These are phyloP conservation scores for Venturia oleaginea DNA, from an alignment of 2,329 filamentous ascomycete species.

Conservation along the genomic window DNA sequence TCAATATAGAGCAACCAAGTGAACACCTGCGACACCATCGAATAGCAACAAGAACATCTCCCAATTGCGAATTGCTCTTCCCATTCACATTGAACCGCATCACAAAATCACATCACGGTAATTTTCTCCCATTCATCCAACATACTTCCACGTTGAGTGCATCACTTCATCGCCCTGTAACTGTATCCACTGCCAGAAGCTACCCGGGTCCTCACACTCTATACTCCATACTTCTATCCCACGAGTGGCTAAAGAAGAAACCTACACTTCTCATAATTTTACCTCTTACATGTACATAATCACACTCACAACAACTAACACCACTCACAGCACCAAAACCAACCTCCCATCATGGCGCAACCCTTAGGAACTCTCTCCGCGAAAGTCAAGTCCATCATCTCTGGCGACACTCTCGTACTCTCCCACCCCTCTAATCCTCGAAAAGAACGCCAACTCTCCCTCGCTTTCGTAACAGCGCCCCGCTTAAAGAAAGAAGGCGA, in stretches of 20 bases:
- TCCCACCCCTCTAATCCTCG: constrained; percentile 71
- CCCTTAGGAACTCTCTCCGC: constrained; percentile 39
- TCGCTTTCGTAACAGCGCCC: constrained; percentile 87
- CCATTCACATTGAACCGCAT: neutral
- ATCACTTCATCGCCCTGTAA: neutral
- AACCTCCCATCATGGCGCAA: constrained; percentile 4
- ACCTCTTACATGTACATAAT: neutral
- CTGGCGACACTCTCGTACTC: constrained; percentile 84
- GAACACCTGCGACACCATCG: neutral
- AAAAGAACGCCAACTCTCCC: constrained; percentile 76
- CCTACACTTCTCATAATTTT: neutral
- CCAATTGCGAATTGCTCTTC: neutral
- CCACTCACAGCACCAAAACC: neutral
- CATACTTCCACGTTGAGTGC: neutral
- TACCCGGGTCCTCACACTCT: neutral
- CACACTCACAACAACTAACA: neutral
- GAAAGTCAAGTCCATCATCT: constrained; percentile 87
- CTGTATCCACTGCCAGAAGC: neutral
- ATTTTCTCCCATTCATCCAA: neutral
- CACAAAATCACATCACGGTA: neutral
- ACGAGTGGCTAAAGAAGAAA: neutral
- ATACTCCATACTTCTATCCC: neutral
- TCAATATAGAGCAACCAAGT: constrained; percentile 2
- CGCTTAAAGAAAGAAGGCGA: constrained; percentile 81
- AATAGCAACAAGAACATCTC: neutral